Base-by-base conservation (phyloP, 805 yeast genomes). In the Spathaspora boniae region DNA sequence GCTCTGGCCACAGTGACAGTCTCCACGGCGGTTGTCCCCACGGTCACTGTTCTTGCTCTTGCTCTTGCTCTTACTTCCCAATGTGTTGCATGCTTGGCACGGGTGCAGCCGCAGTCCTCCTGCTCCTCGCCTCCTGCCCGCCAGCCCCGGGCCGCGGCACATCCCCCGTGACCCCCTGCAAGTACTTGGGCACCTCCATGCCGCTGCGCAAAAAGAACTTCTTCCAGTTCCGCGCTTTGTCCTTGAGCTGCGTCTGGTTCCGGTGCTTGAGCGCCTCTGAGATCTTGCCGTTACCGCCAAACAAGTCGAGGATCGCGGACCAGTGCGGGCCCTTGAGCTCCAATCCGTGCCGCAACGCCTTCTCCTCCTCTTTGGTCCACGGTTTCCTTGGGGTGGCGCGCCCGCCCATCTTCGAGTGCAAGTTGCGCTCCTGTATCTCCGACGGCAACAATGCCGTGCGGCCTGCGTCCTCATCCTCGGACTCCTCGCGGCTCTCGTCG, bases 211-310 rank as follows among this genome's bases (percentile, higher is more conserved):
- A 63, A 54, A 82, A 87, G 45, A 81, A 80, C 76, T 89, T 75
- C 56, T 93, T 93, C 87, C 96, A 84, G 54, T 93, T 93, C 46
- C 98, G 74, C 0, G 98, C 98, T 56, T 93, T 93, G 56, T 93
- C 98, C 58, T 93, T 93, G 40, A 93, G 70, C 55, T 93, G 98
- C 12, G 91, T 86, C 51, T 88, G 95, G 4, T 84, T 82, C 54
- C 98, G 70, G 54, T 87, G 85, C 58, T 87, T 91, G 47, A 93
- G 69, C 1, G 80, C 76, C 55, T 93, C 98, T 26, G 81, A 78
- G 17, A 83, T 71, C 30, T 81, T 73, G 4, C 98, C 98, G 6
- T 98, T 98, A 4, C 95, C 85, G 2, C 98, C 98, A 55, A 83
- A 85, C n/a, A 84, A 62, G 50, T 86, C 96, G 31, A 91, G 60